Evolutionary conservation across 2,329 filamentous ascomycete species (phyloP), one percentile per base, ranked within the genome.

Genomic region (Delphinella strobiligena): DNA sequence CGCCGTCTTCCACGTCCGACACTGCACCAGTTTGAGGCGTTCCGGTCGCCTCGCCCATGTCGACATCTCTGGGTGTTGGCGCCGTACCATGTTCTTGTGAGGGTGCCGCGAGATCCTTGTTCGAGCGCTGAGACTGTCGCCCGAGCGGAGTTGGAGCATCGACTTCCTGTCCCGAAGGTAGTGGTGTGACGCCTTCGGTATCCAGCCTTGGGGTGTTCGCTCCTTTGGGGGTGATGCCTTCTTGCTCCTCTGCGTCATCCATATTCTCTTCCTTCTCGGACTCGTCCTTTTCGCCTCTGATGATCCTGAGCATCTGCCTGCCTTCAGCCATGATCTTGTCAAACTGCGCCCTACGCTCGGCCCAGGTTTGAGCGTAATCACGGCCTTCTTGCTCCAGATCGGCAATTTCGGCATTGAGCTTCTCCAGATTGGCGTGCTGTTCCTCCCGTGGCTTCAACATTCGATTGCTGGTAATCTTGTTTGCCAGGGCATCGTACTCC

Each of bases 271-370:
- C 74, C 31, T 85, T 71, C 61, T 94, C 87, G 0, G 91, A 84
- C 61, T 94, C 87, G 58, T 94, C 88, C 63, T 94, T 93, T 68
- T 95, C 89, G 54, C 94, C 88, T 45, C 87, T 78, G 54, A 96
- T 94, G 58, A 93, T 71, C 36, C 84, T 72, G 42, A 88, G 70
- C 58, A 96, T 71, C 47, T 84, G 72, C 74, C 83, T 82, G n/a
- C 86, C 86, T 64, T 95, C 89, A 44, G 88, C 83, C 56, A 94
- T 83, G 52, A 96, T 88, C 41, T 77, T 74, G 42, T 80, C 83
- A 60, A 95, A 94, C 61, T 94, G 86, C 50, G 86, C 82, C 46
- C 82, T 70, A 30, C 89, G 72, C 61, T 93, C 87, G 31, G 74
- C 69, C 88, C 88, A 95, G 0, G 85, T 91, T 47, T 71, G 74